Evolutionary conservation across 2,329 filamentous ascomycete genomes (phyloP).

Genomic region (Simplicillium aogashimaense): DNA sequence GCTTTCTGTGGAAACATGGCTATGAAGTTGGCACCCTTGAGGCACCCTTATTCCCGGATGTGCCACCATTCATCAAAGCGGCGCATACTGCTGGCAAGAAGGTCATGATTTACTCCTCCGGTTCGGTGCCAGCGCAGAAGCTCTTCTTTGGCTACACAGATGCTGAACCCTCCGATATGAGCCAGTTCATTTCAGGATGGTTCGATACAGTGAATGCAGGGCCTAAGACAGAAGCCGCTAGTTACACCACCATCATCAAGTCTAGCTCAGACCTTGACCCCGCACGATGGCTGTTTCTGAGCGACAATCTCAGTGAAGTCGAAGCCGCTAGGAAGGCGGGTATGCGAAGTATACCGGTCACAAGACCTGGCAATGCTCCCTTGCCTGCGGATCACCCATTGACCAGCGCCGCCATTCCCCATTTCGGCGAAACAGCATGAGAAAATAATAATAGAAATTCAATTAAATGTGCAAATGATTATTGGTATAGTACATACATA

Average conservation of each 20-base stretch:
- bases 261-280: conserved; percentile 30
- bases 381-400: conserved; percentile 39
- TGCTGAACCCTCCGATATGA: conserved; percentile 48
- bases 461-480: not conserved
- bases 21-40: conserved; percentile 61
- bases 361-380: conserved; percentile 60
- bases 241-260: conserved; percentile 56
- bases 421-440: not conserved
- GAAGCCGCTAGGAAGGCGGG: conserved; percentile 51
- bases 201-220: conserved; percentile 79
- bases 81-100: conserved; percentile 48
- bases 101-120: conserved; percentile 73
- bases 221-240: conserved; percentile 55
- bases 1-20: conserved; percentile 67
- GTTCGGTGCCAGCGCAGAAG: conserved; percentile 72
- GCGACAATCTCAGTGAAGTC: conserved; percentile 67
- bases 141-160: conserved; percentile 63
- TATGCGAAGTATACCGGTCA: conserved; percentile 53
- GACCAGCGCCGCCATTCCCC: conserved; percentile 18
- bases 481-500: not conserved
- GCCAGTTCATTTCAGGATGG: conserved; percentile 50
- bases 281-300: conserved; percentile 63
- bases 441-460: no score
- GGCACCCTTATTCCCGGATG: conserved; percentile 67
- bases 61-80: conserved; percentile 48